A percentile compares a stretch with the other conserved stretches of the same genome.
These are phyloP conservation scores for Lactarius sp. DNA, from an alignment of 768 basidiomycete genomes.

Conservation along the genomic window DNA sequence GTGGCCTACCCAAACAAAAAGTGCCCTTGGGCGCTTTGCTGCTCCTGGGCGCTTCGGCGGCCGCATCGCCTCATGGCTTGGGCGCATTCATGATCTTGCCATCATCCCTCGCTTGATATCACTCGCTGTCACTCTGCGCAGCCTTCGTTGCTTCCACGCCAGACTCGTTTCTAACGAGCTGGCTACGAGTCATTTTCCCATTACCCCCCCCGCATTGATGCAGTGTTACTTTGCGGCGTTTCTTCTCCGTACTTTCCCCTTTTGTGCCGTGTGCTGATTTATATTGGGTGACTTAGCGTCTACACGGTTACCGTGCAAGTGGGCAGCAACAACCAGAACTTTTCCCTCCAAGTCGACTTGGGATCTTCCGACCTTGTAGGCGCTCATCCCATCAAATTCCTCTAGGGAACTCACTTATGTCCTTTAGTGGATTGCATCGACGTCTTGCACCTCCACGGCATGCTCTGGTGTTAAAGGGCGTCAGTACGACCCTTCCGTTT, in stretches of 20 bases:
- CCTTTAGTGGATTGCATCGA: slow-evolving; percentile 68
- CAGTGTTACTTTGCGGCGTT: background rate
- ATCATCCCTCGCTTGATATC: background rate
- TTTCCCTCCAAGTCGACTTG: slow-evolving; percentile 71
- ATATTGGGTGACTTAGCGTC: slow-evolving; percentile 26
- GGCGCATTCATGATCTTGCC: background rate
- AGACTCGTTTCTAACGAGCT: background rate
- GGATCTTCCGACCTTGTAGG: slow-evolving; percentile 77
- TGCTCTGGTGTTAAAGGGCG: slow-evolving; percentile 46
- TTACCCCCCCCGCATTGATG: background rate
- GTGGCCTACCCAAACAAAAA: background rate
- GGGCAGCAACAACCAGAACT: slow-evolving; percentile 44
- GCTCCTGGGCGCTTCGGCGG: background rate
- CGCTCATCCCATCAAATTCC: slow-evolving; percentile 16
- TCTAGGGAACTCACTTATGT: slow-evolving; percentile 1
- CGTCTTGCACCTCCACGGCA: slow-evolving; percentile 50
- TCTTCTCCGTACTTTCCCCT: background rate
- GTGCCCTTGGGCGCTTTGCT: background rate
- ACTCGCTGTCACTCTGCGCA: background rate
- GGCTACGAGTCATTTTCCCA: background rate
- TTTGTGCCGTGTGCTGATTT: slow-evolving; percentile 2
- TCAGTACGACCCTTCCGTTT: slow-evolving; percentile 52
- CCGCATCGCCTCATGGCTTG: background rate
- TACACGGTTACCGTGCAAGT: slow-evolving; percentile 61
- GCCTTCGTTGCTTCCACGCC: background rate